phyloP scores from a whole-genome alignment of 2,329 filamentous ascomycete species.

The Talaromyces islandicus region DNA sequence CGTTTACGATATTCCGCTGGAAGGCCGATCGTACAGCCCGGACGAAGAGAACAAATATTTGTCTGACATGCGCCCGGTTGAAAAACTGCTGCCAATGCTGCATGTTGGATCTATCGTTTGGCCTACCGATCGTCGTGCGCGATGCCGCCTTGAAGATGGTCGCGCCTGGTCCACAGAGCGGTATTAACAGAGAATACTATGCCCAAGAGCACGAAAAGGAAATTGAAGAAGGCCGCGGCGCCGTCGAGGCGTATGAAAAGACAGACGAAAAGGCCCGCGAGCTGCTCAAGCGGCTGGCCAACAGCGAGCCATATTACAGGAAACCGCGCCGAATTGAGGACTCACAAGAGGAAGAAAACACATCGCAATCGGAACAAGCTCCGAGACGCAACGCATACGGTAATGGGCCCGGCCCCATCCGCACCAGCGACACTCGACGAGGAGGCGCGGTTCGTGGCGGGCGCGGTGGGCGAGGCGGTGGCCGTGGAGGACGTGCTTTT shows the following conservation, averaged over 20 bases:
- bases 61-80: constrained; percentile 88
- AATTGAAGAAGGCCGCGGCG: constrained; percentile 83
- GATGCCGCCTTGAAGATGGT: constrained; percentile 98
- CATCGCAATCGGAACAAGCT: constrained; percentile 38
- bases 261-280: constrained; percentile 95
- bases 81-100: constrained; percentile 99
- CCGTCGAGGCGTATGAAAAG: constrained; percentile 87
- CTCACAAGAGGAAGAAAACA: constrained; percentile 20
- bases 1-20: constrained; percentile 95
- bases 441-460: constrained; percentile 39
- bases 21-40: constrained; percentile 85
- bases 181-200: constrained; percentile 95
- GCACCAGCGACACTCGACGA: constrained; percentile 58
- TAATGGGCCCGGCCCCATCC: constrained; percentile 59
- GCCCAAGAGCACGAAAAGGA: constrained; percentile 95
- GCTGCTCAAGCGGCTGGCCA: constrained; percentile 73
- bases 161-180: constrained; percentile 82
- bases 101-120: constrained; percentile 96
- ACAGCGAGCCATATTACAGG: constrained; percentile 91
- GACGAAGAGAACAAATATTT: constrained; percentile 91
- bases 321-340: constrained; percentile 71
- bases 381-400: constrained; percentile 35
- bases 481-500: constrained; percentile 54
- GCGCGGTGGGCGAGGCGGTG: constrained; percentile 47
- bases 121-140: constrained; percentile 86